These are phyloP conservation scores for Xylaria sp. DNA, from an alignment of 2,329 filamentous ascomycete genomes.

Conservation along the genomic window DNA sequence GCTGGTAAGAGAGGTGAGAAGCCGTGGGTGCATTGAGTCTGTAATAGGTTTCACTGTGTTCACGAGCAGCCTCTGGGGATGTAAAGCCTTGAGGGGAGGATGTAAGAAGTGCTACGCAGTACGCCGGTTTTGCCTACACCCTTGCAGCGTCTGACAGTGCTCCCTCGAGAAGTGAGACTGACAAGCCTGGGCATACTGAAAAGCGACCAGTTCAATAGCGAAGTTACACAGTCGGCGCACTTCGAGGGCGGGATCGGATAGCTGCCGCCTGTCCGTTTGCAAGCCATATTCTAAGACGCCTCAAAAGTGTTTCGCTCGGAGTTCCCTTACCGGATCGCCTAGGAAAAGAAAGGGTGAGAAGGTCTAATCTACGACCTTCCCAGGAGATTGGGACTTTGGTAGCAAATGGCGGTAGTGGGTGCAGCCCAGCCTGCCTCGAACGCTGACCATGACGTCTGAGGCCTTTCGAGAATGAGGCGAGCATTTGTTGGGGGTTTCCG, in stretches of 20 bases:
- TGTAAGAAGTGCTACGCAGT: not conserved
- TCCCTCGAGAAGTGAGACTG: conserved; percentile 4
- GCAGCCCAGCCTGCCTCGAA: conserved; percentile 6
- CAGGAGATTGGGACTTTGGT: too few species aligned
- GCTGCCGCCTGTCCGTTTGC: not conserved
- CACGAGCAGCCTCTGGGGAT: not conserved
- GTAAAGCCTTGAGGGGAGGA: not conserved
- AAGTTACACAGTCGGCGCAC: conserved; percentile 1
- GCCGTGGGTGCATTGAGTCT: not conserved
- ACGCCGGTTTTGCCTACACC: not conserved
- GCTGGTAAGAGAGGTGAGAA: not conserved
- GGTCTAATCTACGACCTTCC: too few species aligned
- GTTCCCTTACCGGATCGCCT: not conserved
- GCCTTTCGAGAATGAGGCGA: conserved; percentile 21
- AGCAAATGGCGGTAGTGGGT: too few species aligned
- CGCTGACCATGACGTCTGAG: conserved; percentile 5
- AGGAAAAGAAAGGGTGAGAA: not conserved
- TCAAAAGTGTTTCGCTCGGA: not conserved
- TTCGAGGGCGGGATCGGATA: conserved; percentile 5
- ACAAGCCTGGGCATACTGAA: not conserved
- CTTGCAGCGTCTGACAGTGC: conserved; percentile 1
- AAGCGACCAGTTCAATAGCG: not conserved
- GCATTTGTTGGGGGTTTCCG: conserved; percentile 6
- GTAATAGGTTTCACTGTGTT: conserved; percentile 6
- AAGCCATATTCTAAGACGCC: not conserved